Percentiles rank a stretch among this genome's conserved stretches.
Evolutionary conservation across 495 filamentous ascomycete genomes (phyloP).

Genomic region (Neurospora sp.): DNA sequence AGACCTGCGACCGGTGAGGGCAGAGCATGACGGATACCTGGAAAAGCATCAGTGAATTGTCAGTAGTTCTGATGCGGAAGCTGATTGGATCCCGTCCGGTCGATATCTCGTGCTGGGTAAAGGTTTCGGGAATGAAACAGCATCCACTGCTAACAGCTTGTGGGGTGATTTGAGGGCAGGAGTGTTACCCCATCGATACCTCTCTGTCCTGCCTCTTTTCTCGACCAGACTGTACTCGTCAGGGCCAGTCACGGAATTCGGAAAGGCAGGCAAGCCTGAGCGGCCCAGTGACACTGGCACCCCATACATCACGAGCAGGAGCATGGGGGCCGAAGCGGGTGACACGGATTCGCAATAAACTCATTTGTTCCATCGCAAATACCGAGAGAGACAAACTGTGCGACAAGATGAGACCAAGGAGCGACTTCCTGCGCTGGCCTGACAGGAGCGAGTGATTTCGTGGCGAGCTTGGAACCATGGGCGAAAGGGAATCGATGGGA

Average conservation of each 20-base stretch:
- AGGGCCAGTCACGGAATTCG: background rate
- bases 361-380: background rate
- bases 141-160: background rate
- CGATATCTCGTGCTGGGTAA: background rate
- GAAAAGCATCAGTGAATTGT: background rate
- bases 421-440: background rate
- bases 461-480: background rate
- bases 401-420: background rate
- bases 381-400: background rate
- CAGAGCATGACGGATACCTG: constrained; percentile 1
- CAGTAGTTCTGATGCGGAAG: background rate
- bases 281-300: background rate
- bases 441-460: background rate
- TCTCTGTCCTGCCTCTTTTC: background rate
- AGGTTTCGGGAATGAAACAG: background rate
- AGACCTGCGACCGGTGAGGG: constrained; percentile 16
- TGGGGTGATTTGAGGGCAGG: background rate
- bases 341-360: background rate
- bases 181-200: background rate
- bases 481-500: background rate
- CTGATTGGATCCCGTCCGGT: background rate
- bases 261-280: background rate
- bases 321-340: background rate
- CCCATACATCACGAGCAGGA: background rate
- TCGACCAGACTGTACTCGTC: background rate